Base-by-base conservation (phyloP, 148 eudicot genomes). In the Rhododendron ferrugineum region DNA sequence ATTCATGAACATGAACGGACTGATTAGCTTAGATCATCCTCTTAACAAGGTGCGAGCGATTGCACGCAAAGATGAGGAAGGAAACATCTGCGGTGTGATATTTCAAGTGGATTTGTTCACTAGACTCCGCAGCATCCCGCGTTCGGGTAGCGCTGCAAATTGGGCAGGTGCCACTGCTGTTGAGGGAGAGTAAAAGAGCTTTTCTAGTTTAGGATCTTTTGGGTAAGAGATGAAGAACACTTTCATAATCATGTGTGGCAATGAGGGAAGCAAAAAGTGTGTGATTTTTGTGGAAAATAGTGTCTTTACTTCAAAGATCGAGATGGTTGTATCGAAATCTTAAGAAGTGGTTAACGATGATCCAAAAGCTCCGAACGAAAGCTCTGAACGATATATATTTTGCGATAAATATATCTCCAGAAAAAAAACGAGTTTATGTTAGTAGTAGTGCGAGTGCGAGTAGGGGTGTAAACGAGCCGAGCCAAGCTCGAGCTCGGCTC, bases 11-110 rank as follows among this genome's bases (percentile, higher is more conserved):
- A 83, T 16, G 44, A 81, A n/a, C 52, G 88, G 91, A 54, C 82
- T 89, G 78, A 89, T 83, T 1, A 87, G 91, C 79, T 89, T 91
- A 32, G 91, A 89, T 89, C 90, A 89, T 83, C 91, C 92, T 9
- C 87, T 89, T 10, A 56, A 89, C 85, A 87, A 89, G 72, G 87
- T 91, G 37, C 77, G 75, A 78, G 89, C 85, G 74, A 78, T 86
- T 47, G 23, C 34, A 1, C 78, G 85, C 5, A 86, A 86, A 56
- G 91, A 89, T 40, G 82, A 80, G 34, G 85, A 89, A 37, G 91
- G 92, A 77, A 87, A 85, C 11, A 54, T 89, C 11, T 47, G 46
- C 49, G 89, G 89, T 3, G 86, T 89, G 32, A 83, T 91, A 13
- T 89, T 89, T 84, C 90, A 89, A n/a, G 91, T 88, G 88, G 91